Base-by-base conservation (phyloP, 192 early-diverging fungal species). In the Gamsiella multidivaricata region DNA sequence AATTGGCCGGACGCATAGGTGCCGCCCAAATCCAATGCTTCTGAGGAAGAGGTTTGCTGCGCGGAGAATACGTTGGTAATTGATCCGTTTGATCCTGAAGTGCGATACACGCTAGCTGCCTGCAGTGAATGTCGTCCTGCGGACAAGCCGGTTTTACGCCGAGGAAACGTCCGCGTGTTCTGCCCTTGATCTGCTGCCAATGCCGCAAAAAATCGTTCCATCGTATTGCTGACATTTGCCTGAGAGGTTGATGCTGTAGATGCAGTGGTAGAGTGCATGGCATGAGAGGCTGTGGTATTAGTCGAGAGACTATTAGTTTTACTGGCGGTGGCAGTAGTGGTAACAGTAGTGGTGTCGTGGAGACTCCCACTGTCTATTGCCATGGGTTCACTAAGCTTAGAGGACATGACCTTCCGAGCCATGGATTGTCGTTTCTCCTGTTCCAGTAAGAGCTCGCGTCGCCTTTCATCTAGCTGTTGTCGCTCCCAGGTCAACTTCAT, bases 91-190 rank as follows among this genome's bases (percentile, higher is more conserved):
- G 63, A 15, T 7, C 9, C 31, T 47, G 14, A n/a, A 20, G 31
- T 46, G 3, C 52, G 50, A 55, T 29, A 61, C 28, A 45, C 45
- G 36, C 23, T 43, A 8, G 65, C 26, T 23, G 69, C 26, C 14
- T 78, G 74, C 10, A 69, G 34, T 1, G 73, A 68, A 22, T 57
- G 31, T 18, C 74, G 65, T 20, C 74, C 74, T 5, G 54, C 54
- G 23, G 54, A 52, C 0, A 78, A 41, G 3, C 45, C 65, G 5
- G 74, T 78, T 22, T 78, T 78, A 2, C 74, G 74, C 5, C 74
- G 65, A 64, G 74, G 65, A 3, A 39, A 29, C 3, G 52, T 28
- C 7, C 65, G 43, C 5, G 58, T 26, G 46, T 8, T 1, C 9
- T 49, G 61, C 3, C 25, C 20, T 25, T 55, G 59, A 26, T 61